Percentiles rank a stretch among this genome's conserved stretches.
These are phyloP conservation scores for Penicillium cataractarum DNA, from an alignment of 495 filamentous ascomycete genomes.

Conservation along the genomic window DNA sequence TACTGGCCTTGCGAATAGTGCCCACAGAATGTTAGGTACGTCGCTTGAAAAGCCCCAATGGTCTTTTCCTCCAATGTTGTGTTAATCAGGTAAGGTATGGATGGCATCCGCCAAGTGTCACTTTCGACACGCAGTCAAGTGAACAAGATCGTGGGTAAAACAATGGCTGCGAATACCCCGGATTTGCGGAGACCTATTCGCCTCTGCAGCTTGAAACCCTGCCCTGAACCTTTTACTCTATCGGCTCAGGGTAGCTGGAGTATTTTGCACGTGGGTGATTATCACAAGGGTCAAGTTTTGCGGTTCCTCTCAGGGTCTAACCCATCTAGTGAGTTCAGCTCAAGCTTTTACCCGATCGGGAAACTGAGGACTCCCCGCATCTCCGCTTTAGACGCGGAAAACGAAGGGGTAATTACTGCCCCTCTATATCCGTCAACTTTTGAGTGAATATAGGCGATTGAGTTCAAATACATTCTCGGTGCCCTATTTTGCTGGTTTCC, in stretches of 20 bases:
- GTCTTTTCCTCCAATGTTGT: not conserved
- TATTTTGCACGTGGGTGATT: not conserved
- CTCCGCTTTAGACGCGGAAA: conserved; percentile 1
- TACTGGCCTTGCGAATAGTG: not conserved
- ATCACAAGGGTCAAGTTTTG: not conserved
- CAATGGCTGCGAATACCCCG: not conserved
- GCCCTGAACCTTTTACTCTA: not conserved
- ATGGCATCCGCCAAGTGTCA: not conserved
- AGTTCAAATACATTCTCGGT: not conserved
- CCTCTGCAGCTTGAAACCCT: not conserved
- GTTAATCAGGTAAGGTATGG: not conserved
- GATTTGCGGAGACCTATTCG: not conserved
- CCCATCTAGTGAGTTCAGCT: not conserved
- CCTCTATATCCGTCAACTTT: not conserved
- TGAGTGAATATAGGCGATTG: not conserved
- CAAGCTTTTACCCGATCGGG: not conserved
- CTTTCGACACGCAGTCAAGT: not conserved
- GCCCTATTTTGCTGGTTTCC: not conserved
- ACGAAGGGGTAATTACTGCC: not conserved
- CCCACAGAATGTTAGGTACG: not conserved
- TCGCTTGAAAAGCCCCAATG: not conserved
- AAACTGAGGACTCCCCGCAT: not conserved
- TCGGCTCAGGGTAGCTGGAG: not conserved
- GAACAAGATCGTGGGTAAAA: not conserved
- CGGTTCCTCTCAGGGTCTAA: not conserved